Conservation (phyloP, 106 monocot species). For the Allium sativum region DNA sequence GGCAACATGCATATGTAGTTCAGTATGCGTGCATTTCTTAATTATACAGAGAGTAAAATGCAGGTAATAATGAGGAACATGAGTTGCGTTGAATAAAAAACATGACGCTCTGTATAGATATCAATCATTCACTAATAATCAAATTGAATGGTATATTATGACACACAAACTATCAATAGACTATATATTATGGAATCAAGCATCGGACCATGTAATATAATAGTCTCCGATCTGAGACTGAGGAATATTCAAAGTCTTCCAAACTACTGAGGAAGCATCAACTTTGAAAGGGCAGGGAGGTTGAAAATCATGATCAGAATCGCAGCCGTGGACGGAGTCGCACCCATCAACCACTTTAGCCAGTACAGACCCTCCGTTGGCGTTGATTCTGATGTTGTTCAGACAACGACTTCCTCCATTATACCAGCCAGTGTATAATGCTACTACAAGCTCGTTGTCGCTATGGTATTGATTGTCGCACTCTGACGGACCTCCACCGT, state of each 20-base stretch:
- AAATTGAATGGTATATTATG: too few species aligned
- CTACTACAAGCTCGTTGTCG: conserved; percentile 19
- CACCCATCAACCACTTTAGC: conserved; percentile 40
- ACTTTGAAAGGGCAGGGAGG: conserved; percentile 31
- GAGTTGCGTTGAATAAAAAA: too few species aligned
- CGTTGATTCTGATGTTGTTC: conserved; percentile 15
- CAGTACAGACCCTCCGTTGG: conserved; percentile 20
- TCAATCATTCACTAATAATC: too few species aligned
- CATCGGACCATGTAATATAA: too few species aligned
- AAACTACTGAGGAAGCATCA: conserved; percentile 22
- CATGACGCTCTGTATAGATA: too few species aligned
- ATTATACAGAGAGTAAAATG: too few species aligned
- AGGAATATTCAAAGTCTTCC: conserved; percentile 17
- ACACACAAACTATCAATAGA: too few species aligned
- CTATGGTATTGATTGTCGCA: conserved; percentile 21
- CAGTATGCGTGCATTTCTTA: too few species aligned
- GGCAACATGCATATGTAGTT: too few species aligned
- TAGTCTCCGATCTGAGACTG: background rate
- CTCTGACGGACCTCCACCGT: background rate
- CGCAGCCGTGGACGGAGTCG: conserved; percentile 15
- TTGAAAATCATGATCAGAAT: background rate
- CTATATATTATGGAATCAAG: too few species aligned
- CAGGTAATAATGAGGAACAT: too few species aligned
- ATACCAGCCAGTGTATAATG: too few species aligned
- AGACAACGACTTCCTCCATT: conserved; percentile 22